Conservation (phyloP, 768 basidiomycete species). For the Agrocybe chaxingu region DNA sequence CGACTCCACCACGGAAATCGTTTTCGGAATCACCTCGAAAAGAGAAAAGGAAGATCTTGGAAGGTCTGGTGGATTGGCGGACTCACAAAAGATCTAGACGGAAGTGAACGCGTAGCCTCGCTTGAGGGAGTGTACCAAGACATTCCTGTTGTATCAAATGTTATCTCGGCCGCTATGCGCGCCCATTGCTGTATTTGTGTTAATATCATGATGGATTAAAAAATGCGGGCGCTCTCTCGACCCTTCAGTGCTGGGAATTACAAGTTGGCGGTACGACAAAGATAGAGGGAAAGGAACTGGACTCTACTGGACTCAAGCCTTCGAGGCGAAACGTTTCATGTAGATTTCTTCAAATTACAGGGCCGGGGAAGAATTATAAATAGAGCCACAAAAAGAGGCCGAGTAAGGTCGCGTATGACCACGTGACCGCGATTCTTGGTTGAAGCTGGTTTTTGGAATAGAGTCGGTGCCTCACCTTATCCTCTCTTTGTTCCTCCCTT, state of each 20-base stretch:
- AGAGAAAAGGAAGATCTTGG: conserved; percentile 30
- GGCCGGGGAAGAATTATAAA: too few species aligned
- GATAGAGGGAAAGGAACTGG: too few species aligned
- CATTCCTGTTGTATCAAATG: too few species aligned
- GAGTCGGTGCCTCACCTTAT: conserved; percentile 10
- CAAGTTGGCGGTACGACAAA: too few species aligned
- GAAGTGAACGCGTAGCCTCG: conserved; percentile 3
- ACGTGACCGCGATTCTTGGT: conserved; percentile 27
- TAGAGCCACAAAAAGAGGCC: too few species aligned
- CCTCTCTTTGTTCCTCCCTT: conserved; percentile 9
- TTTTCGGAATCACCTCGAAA: conserved; percentile 28
- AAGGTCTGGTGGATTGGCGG: conserved; percentile 27
- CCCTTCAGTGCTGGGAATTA: too few species aligned
- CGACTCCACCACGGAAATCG: conserved; percentile 8
- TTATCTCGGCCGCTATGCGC: neutral
- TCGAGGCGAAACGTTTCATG: too few species aligned
- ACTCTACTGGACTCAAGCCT: too few species aligned
- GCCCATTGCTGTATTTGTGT: too few species aligned
- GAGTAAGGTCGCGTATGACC: conserved; percentile 11
- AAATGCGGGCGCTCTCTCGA: too few species aligned
- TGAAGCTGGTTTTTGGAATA: conserved; percentile 13
- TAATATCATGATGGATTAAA: too few species aligned
- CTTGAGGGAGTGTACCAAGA: neutral
- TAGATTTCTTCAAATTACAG: too few species aligned
- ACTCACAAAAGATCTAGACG: conserved; percentile 9